Conservation (phyloP, 2,329 filamentous ascomycete species). For the Neobulgaria alba region DNA sequence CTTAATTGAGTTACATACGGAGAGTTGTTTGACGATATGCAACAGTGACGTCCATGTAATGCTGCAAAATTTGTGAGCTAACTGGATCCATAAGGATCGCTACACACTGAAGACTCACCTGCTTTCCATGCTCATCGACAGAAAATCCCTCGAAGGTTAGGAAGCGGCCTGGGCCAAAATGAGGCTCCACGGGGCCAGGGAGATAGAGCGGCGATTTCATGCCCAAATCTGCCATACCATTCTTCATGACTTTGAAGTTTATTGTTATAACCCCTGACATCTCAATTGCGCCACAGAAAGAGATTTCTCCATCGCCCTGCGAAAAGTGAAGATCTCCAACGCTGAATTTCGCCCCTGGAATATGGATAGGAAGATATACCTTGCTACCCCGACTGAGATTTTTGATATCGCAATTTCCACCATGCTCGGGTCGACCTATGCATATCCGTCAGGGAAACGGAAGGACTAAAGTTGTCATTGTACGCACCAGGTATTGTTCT, state of each 20-base stretch:
- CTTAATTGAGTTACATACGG: conserved; percentile 3
- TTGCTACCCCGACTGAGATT: conserved; percentile 72
- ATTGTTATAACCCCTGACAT: conserved; percentile 90
- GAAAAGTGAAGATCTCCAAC: conserved; percentile 85
- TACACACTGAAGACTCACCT: conserved; percentile 31
- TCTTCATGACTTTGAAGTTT: conserved; percentile 82
- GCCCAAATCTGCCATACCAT: conserved; percentile 62
- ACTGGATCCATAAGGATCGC: neutral
- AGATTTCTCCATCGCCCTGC: conserved; percentile 86
- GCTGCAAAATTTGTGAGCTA: conserved; percentile 26
- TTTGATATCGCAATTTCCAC: conserved; percentile 89
- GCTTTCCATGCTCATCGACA: conserved; percentile 80
- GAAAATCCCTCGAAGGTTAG: conserved; percentile 87
- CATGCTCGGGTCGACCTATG: conserved; percentile 44
- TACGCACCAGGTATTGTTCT: conserved; percentile 79
- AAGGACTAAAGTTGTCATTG: too few relatives aligned
- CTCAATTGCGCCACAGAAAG: conserved; percentile 83
- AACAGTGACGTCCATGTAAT: conserved; percentile 78
- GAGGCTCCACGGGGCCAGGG: conserved; percentile 79
- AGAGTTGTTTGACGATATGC: conserved; percentile 73
- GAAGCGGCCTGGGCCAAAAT: conserved; percentile 74
- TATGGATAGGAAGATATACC: conserved; percentile 81
- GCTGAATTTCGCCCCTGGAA: conserved; percentile 78
- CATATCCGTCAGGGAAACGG: too few relatives aligned
- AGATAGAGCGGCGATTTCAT: conserved; percentile 81